Evolutionary conservation across 1,284 basidiomycete genomes (phyloP), one percentile per base, ranked within the genome.

Genomic region (Puccinia horiana): DNA sequence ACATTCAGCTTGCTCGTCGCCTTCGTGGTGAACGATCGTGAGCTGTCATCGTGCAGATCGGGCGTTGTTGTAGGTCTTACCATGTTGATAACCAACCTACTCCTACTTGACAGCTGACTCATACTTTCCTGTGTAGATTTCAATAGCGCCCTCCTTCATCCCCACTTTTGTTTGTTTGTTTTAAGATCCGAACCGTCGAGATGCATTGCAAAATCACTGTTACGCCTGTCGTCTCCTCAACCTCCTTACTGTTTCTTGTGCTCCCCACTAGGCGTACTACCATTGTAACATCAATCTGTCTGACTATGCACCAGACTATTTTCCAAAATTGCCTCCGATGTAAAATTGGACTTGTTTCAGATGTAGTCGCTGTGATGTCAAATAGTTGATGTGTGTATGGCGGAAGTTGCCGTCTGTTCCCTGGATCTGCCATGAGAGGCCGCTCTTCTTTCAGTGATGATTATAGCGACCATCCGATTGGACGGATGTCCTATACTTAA

Each of bases 1-100:
- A 93, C 87, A 90, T 93, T 84, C 89, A 90, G 84, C 89, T 91
- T 84, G 90, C 90, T 61, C 88, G 90, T 85, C 89, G 90, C 86
- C 88, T 91, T 85, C 88, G 90, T 84, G 90, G 91, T 84, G 89
- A 90, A 88, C 85, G 86, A 47, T 67, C 80, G 35, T 72, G 40
- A 82, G 5, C 40, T 32, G 8, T 40, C 5, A 1, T 75, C 20
- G 8, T 12, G 6, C 18, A 9, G 8, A 8, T 35, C 47, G 26
- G 40, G 5, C n/a, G 70, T 73, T 26, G 23, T 73, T 73, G 70
- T 35, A 35, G 32, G 70, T 73, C 20, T 1, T 73, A 14, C 29
- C 16, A n/a, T 54, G 1, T 29, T 11, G 8, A 54, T 4, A 20
- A 29, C 23, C 23, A 3, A 42, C 40, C 40, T n/a, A 69, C 2